Base-by-base conservation (phyloP, 495 filamentous ascomycete genomes). In the Amphirosellinia nigrospora region DNA sequence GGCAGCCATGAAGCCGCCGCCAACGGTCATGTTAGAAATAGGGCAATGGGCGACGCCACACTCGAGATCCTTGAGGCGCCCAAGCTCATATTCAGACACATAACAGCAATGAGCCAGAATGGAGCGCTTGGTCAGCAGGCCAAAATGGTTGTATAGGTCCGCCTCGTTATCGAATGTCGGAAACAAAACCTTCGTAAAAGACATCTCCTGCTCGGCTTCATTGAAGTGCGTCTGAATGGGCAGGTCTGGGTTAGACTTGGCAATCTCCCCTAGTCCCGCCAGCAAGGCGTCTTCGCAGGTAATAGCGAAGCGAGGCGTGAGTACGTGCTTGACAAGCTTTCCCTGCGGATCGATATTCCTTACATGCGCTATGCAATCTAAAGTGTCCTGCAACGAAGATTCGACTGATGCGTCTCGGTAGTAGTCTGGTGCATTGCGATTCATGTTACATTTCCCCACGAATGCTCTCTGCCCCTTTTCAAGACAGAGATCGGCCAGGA, bases 201-300 rank as follows among this genome's bases (percentile, higher is more conserved):
- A 55, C 32, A 90, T 86, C 74, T 91, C 88, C 59, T 86, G 81
- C 68, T 79, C 75, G 0, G 87, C 86, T 69, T 90, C 88, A 69
- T 89, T 87, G 79, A 90, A 89, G 73, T 91, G 89, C 38, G 89
- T 90, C 70, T 92, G 89, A 36, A 91, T 85, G 0, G 86, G 82
- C 19, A 91, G 71, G 34, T 86, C 82, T 9, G 83, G 83, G 53
- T 90, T 79, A 28, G 81, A 73, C 19, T 64, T 68, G 0, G 84
- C 87, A 8, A 91, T 78, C 1, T 71, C 58, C 0, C 89, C 89
- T 0, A 92, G 78, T 0, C 86, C 85, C 3, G 73, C 60, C 0
- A 92, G 78, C 0, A 90, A 78, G 19, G 82, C 84, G 0, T 79
- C 71, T 8, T 85, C 82, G 70, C 89, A 92, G 0, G 84, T 82